Evolutionary conservation across 495 filamentous ascomycete species (phyloP).

Genomic region (Aspergillus sclerotiicarbonarius): DNA sequence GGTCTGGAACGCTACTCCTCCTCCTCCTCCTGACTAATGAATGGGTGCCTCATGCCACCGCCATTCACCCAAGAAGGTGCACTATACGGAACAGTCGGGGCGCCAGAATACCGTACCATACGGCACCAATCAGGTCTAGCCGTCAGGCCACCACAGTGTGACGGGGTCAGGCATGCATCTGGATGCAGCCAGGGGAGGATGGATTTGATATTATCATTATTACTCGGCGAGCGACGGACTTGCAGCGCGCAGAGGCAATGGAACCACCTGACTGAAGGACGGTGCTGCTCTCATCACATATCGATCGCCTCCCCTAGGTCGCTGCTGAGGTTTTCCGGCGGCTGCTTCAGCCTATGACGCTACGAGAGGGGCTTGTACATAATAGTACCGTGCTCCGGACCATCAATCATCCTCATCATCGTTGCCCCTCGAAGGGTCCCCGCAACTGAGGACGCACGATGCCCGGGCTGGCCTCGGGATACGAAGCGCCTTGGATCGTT

Average conservation of each 20-base stretch:
- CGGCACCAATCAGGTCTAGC: neutral
- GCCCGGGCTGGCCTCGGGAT: slow-evolving; percentile 8
- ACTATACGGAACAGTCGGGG: neutral
- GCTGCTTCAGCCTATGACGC: slow-evolving; percentile 1
- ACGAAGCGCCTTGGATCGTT: slow-evolving; percentile 7
- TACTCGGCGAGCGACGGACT: neutral
- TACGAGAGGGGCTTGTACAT: neutral
- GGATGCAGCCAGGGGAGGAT: slow-evolving; percentile 1
- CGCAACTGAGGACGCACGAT: slow-evolving; percentile 2
- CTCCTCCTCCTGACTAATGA: neutral
- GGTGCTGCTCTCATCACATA: neutral
- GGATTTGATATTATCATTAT: no score
- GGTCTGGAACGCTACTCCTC: slow-evolving; percentile 11
- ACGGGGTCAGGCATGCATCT: slow-evolving; percentile 3
- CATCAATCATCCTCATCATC: slow-evolving; percentile 4
- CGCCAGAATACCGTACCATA: neutral
- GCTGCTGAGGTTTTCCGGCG: neutral
- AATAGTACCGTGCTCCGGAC: neutral
- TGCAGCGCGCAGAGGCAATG: slow-evolving; percentile 1
- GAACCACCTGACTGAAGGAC: slow-evolving; percentile 4
- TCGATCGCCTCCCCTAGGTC: neutral
- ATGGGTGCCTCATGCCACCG: neutral
- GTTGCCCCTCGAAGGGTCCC: slow-evolving; percentile 2
- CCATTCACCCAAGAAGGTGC: neutral
- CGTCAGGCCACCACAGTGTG: slow-evolving; percentile 7